Conservation (phyloP, 345 rosid genomes). For the Eucalyptus pauciflora region DNA sequence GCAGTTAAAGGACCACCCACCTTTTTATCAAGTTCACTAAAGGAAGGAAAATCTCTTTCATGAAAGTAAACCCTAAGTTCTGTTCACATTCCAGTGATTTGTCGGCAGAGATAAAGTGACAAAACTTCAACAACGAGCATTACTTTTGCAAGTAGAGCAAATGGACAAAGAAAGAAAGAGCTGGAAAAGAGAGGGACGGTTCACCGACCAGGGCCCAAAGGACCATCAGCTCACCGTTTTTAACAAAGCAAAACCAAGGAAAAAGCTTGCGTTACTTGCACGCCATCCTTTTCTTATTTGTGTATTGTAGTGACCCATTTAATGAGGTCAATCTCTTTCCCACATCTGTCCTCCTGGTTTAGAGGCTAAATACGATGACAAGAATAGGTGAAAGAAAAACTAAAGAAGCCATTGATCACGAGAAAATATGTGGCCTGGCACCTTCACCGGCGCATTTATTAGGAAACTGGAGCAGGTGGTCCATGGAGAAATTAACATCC, state of each 20-base stretch:
- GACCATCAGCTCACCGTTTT: background rate
- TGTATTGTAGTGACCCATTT: background rate
- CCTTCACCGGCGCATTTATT: background rate
- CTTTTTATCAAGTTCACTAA: background rate
- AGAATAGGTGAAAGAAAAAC: background rate
- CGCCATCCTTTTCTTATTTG: background rate
- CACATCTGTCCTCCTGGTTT: background rate
- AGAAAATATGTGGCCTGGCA: background rate
- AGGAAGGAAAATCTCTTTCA: background rate
- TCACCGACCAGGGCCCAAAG: background rate
- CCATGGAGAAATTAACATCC: background rate
- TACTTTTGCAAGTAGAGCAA: background rate
- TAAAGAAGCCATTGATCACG: background rate
- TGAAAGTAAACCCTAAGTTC: background rate
- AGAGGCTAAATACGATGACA: background rate
- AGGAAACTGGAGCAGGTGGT: background rate
- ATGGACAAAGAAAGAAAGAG: background rate
- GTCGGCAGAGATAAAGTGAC: background rate
- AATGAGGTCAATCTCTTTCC: background rate
- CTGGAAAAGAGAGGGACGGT: background rate
- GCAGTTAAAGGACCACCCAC: background rate
- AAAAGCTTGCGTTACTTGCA: background rate
- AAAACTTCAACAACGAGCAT: background rate
- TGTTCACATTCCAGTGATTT: background rate
- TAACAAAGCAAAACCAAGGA: background rate